phyloP scores from a whole-genome alignment of 257 asterid species.

The Penstemon eatonii region DNA sequence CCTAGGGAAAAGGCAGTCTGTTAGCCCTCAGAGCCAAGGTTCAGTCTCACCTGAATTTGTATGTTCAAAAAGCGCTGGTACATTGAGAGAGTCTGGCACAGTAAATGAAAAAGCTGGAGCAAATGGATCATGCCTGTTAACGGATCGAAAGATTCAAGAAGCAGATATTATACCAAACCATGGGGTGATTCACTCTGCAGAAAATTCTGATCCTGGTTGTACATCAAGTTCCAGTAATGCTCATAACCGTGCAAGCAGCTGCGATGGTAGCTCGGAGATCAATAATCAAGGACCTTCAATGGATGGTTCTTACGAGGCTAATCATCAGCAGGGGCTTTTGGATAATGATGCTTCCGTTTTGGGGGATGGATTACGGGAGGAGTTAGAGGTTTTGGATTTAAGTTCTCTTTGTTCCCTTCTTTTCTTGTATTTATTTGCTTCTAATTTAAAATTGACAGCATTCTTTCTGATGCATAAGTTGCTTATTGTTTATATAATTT shows the following conservation, averaged over 20 bases:
- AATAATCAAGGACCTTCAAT: slow-evolving; percentile 28
- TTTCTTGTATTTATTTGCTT: not conserved
- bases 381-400: slow-evolving; percentile 75
- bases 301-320: slow-evolving; percentile 33
- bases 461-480: not conserved
- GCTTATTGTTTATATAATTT: slow-evolving; percentile 2
- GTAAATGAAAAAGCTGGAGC: slow-evolving; percentile 26
- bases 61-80: slow-evolving; percentile 35
- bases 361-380: slow-evolving; percentile 55
- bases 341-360: slow-evolving; percentile 43
- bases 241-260: slow-evolving; percentile 15
- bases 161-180: slow-evolving; percentile 22
- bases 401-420: slow-evolving; percentile 38
- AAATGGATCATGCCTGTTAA: slow-evolving; percentile 22
- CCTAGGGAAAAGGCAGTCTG: slow-evolving; percentile 52
- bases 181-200: slow-evolving; percentile 21
- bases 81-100: slow-evolving; percentile 33
- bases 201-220: slow-evolving; percentile 39
- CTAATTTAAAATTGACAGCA: not conserved
- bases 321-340: slow-evolving; percentile 33
- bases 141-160: slow-evolving; percentile 7
- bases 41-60: slow-evolving; percentile 62
- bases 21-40: slow-evolving; percentile 60
- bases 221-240: slow-evolving; percentile 25
- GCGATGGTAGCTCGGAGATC: slow-evolving; percentile 27